Evolutionary conservation across 345 rosid genomes (phyloP), one percentile per base, ranked within the genome.

Genomic region (Euphorbia peplus): DNA sequence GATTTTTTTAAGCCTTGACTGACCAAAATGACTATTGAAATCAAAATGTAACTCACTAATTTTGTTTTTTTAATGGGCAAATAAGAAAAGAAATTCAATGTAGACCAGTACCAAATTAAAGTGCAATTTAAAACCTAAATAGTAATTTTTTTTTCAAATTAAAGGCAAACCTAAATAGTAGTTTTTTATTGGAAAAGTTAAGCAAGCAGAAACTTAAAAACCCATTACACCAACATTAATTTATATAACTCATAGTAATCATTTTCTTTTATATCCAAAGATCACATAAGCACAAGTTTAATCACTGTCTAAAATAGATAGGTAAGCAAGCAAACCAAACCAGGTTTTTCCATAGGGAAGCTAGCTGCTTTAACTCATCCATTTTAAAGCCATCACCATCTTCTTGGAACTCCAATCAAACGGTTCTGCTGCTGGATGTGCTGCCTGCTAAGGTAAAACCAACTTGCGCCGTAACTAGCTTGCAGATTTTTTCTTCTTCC

Each of bases 401-500:
- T 75, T 72, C 73, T 73, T 70, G 79, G 83, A 67, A 68, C 75
- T 61, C 77, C 81, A 79, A 79, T 55, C 77, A 79, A 74, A 70
- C 68, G 80, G 77, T 76, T 75, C 75, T n/a, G n/a, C 37, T 24
- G 77, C 72, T 64, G 79, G 71, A 79, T 79, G 72, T 67, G 75
- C 76, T 44, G 71, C 73, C 76, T 44, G 71, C 73, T 54, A 58
- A 22, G 58, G 78, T 51, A 58, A 76, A 79, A 70, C 78, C 74
- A 81, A 79, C 79, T 63, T 56, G 76, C 46, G 70, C 64, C 56
- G 41, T 63, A n/a, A 81, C 66, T 71, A 73, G 80, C 76, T 79
- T 80, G 81, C 81, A 69, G 76, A 75, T 75, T 70, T 77, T 74
- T 72, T 77, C 79, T 72, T 77, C 77, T 61, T 79, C 73, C 78